A percentile compares a stretch with the other conserved stretches of the same genome.
Evolutionary conservation across 1,284 basidiomycete genomes (phyloP).

Genomic region (Exobasidium cylindrosporum): DNA sequence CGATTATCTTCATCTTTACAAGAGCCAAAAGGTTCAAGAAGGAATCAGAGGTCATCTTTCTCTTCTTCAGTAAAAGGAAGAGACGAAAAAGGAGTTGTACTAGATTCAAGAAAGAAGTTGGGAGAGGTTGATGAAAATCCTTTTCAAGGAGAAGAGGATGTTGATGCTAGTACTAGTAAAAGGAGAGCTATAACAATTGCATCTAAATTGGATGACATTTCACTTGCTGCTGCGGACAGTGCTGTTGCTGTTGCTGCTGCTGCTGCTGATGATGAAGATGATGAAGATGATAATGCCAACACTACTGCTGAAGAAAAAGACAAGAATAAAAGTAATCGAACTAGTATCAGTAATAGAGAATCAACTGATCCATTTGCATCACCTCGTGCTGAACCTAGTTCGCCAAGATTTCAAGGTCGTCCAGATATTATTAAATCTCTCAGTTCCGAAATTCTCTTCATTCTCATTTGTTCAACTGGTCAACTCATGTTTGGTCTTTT

Average conservation of each 20-base stretch:
- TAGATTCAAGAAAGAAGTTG: neutral
- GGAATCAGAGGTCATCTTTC: too few species aligned
- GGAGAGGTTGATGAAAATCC: neutral
- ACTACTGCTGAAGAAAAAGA: neutral
- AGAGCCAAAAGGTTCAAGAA: neutral
- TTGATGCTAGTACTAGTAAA: neutral
- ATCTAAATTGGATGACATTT: neutral
- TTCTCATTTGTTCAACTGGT: slow-evolving; percentile 18
- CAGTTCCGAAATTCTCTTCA: slow-evolving; percentile 20
- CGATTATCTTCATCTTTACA: slow-evolving; percentile 1
- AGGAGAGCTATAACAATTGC: neutral
- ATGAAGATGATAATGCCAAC: too few species aligned
- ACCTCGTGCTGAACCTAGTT: slow-evolving; percentile 8
- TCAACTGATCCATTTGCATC: neutral
- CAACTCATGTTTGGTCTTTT: slow-evolving; percentile 23
- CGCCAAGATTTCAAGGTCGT: slow-evolving; percentile 14
- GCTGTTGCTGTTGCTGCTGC: neutral
- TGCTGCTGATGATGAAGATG: too few species aligned
- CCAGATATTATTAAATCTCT: slow-evolving; percentile 12
- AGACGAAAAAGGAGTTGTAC: neutral
- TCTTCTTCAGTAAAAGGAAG: neutral
- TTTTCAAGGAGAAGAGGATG: neutral
- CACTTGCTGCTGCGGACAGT: neutral
- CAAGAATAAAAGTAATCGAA: neutral
- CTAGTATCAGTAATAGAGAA: neutral